Conservation (phyloP, 139 green algal species). For the Mychonastes homosphaera region DNA sequence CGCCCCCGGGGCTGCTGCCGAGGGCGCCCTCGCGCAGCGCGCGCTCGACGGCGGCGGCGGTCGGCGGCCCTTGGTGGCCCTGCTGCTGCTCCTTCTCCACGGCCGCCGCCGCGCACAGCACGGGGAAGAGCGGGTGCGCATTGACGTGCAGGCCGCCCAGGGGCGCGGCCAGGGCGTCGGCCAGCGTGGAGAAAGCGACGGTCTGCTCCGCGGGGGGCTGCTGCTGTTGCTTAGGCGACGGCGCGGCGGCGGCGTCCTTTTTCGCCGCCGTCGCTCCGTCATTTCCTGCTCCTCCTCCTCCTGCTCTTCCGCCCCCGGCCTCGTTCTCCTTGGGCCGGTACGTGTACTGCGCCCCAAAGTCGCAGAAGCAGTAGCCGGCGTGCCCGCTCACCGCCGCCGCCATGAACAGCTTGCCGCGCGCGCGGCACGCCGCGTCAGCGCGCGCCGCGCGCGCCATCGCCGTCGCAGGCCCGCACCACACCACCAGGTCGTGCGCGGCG, state of each 20-base stretch:
- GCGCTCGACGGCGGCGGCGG: background rate
- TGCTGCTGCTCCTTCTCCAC: background rate
- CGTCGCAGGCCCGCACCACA: slow-evolving; percentile 28
- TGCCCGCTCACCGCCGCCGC: slow-evolving; percentile 32
- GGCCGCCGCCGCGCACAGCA: background rate
- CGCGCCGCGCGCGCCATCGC: slow-evolving; percentile 8
- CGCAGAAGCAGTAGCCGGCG: slow-evolving; percentile 50
- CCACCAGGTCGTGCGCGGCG: slow-evolving; percentile 33
- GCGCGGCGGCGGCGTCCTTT: too few relatives aligned
- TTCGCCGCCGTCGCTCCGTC: background rate
- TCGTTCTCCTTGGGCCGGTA: slow-evolving; percentile 41
- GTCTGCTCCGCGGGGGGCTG: background rate
- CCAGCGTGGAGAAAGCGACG: background rate
- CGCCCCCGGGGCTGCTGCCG: background rate
- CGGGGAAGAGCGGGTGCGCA: background rate
- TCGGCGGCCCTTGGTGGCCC: background rate
- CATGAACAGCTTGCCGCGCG: slow-evolving; percentile 46
- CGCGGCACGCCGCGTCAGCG: slow-evolving; percentile 29
- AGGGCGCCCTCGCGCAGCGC: background rate
- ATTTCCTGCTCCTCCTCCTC: background rate
- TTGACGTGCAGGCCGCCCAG: slow-evolving; percentile 1
- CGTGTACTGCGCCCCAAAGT: slow-evolving; percentile 46
- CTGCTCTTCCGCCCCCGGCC: background rate
- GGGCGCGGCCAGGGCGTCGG: background rate
- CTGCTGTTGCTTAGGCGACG: background rate